These are phyloP conservation scores for Blastomyces percursus DNA, from an alignment of 2,329 filamentous ascomycete species.

Conservation along the genomic window DNA sequence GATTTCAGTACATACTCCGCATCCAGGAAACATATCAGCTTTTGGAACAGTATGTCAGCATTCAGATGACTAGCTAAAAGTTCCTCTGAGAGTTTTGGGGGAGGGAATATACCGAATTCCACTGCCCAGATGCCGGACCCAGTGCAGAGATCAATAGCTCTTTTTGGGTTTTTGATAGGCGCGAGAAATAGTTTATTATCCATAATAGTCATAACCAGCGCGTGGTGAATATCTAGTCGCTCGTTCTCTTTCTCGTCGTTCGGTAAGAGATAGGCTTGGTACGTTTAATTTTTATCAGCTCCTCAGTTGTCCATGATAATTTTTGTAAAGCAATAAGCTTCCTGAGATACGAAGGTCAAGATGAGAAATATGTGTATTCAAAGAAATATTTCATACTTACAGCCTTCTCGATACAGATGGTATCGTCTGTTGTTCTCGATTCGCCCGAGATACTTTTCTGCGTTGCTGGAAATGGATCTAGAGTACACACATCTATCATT, in stretches of 20 bases:
- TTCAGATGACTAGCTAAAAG: not conserved
- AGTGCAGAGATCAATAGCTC: slow-evolving; percentile 12
- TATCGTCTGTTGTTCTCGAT: slow-evolving; percentile 20
- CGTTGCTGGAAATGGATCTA: slow-evolving; percentile 1
- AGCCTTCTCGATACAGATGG: slow-evolving; percentile 15
- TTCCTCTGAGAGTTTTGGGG: not conserved
- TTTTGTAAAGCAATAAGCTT: not conserved
- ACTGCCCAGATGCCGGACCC: slow-evolving; percentile 13
- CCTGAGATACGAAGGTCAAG: not conserved
- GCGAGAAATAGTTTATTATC: slow-evolving; percentile 9
- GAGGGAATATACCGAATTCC: slow-evolving; percentile 8
- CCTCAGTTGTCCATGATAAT: not conserved
- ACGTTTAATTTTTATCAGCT: not conserved
- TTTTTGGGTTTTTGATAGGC: slow-evolving; percentile 8
- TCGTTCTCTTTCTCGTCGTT: slow-evolving; percentile 13
- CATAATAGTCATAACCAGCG: slow-evolving; percentile 9
- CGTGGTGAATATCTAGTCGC: slow-evolving; percentile 12
- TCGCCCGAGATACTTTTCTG: slow-evolving; percentile 19
- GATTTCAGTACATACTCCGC: slow-evolving; percentile 4
- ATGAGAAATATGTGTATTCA: not conserved
- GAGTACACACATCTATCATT: slow-evolving; percentile 2
- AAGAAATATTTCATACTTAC: not conserved
- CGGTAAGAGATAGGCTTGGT: slow-evolving; percentile 12
- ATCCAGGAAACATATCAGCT: slow-evolving; percentile 8
- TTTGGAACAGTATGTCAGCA: not conserved